Conservation (phyloP, 2,329 filamentous ascomycete genomes). For the Mollisia scopiformis region DNA sequence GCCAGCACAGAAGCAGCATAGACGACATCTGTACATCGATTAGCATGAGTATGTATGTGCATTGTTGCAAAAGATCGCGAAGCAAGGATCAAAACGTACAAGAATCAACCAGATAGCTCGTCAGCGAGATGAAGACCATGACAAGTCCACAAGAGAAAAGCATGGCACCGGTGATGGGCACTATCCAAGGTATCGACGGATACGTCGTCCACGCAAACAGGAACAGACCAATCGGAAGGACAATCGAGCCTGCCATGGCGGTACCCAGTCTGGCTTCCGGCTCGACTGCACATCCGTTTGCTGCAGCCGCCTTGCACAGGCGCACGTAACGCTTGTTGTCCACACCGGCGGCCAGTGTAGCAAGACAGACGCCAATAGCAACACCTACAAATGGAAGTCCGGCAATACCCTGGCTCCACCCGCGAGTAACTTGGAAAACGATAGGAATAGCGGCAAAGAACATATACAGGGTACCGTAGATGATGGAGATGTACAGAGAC, state of each 20-base stretch:
- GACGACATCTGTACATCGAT: slow-evolving; percentile 56
- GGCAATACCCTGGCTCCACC: slow-evolving; percentile 58
- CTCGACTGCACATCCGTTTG: slow-evolving; percentile 36
- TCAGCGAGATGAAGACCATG: slow-evolving; percentile 57
- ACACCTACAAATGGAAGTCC: slow-evolving; percentile 61
- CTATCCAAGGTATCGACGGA: slow-evolving; percentile 52
- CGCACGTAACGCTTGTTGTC: slow-evolving; percentile 51
- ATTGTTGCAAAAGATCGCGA: background rate
- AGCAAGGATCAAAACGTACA: slow-evolving; percentile 27
- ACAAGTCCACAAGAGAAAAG: slow-evolving; percentile 50
- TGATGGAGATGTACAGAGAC: slow-evolving; percentile 80
- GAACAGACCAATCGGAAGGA: slow-evolving; percentile 79
- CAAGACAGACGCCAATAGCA: slow-evolving; percentile 38
- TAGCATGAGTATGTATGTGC: slow-evolving; percentile 32
- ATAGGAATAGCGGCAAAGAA: slow-evolving; percentile 65
- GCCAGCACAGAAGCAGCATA: slow-evolving; percentile 77
- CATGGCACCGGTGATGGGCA: slow-evolving; percentile 45
- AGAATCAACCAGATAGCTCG: slow-evolving; percentile 49
- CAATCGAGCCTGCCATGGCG: slow-evolving; percentile 70
- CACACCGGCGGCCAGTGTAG: slow-evolving; percentile 31
- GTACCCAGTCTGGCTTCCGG: slow-evolving; percentile 83
- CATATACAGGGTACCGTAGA: slow-evolving; percentile 57
- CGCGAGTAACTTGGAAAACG: slow-evolving; percentile 62
- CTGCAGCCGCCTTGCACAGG: slow-evolving; percentile 20
- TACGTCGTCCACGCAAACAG: slow-evolving; percentile 44